phyloP scores from a whole-genome alignment of 768 basidiomycete genomes.

The Rubroboletus pulcherrimus region DNA sequence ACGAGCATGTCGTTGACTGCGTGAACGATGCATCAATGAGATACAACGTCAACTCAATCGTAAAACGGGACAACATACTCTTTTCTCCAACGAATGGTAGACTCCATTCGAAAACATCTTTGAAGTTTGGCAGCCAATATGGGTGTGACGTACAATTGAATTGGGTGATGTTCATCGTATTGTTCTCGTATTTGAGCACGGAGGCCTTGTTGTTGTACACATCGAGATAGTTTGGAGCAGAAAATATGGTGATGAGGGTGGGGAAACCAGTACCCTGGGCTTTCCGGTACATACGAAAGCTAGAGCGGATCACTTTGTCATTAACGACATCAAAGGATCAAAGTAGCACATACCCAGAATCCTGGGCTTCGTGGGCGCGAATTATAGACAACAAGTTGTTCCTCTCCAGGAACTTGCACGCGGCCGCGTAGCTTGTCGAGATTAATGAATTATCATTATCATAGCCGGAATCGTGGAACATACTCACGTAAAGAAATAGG shows the following conservation, averaged over 20 bases:
- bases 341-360: conserved; percentile 66
- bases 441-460: neutral
- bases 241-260: conserved; percentile 96
- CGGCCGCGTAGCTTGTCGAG: conserved; percentile 67
- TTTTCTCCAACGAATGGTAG: conserved; percentile 96
- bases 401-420: conserved; percentile 89
- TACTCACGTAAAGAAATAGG: conserved; percentile 69
- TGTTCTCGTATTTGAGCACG: conserved; percentile 94
- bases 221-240: conserved; percentile 95
- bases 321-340: neutral
- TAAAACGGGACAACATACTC: conserved; percentile 50
- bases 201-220: conserved; percentile 96
- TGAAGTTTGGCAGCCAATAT: conserved; percentile 96
- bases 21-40: neutral
- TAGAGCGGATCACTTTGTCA: conserved; percentile 23
- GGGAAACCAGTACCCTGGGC: conserved; percentile 92
- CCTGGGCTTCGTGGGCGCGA: conserved; percentile 95
- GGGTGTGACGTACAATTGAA: conserved; percentile 80
- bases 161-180: conserved; percentile 92
- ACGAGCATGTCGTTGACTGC: conserved; percentile 97
- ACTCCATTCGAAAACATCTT: conserved; percentile 98
- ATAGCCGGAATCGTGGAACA: neutral
- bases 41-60: neutral
- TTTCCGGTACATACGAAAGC: conserved; percentile 92
- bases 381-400: conserved; percentile 91